phyloP scores from a whole-genome alignment of 164 flowering plant species.

The Tetracentron sinense region DNA sequence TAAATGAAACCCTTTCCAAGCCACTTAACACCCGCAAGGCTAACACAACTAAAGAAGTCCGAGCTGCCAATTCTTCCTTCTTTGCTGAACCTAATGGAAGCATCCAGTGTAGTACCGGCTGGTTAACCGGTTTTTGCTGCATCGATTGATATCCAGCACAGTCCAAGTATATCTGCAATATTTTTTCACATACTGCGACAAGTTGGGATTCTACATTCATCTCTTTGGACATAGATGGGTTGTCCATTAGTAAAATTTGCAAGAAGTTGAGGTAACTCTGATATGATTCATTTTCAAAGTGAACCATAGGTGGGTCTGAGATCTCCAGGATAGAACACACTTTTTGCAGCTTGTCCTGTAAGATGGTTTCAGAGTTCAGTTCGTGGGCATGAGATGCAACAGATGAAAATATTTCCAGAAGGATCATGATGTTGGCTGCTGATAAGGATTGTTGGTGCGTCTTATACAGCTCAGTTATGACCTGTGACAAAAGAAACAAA shows the following conservation, averaged over 20 bases:
- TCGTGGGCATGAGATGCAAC: constrained; percentile 67
- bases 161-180: constrained; percentile 62
- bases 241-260: constrained; percentile 36
- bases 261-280: constrained; percentile 64
- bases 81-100: constrained; percentile 75
- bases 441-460: constrained; percentile 42
- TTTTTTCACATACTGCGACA: constrained; percentile 51
- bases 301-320: constrained; percentile 82
- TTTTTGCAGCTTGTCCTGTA: constrained; percentile 63
- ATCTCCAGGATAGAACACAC: constrained; percentile 70
- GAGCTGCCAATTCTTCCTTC: constrained; percentile 87
- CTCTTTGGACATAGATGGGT: constrained; percentile 38
- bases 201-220: constrained; percentile 59
- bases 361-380: constrained; percentile 46
- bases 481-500: constrained; percentile 39
- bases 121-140: constrained; percentile 20
- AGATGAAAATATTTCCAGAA: constrained; percentile 53
- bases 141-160: constrained; percentile 38
- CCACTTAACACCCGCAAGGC: constrained; percentile 54
- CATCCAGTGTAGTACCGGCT: constrained; percentile 43
- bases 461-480: constrained; percentile 60
- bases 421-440: constrained; percentile 34
- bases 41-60: constrained; percentile 59
- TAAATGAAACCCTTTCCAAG: constrained; percentile 51
- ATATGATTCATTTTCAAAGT: constrained; percentile 83